phyloP scores from a whole-genome alignment of 2,329 filamentous ascomycete genomes.

The Alternaria sp. region DNA sequence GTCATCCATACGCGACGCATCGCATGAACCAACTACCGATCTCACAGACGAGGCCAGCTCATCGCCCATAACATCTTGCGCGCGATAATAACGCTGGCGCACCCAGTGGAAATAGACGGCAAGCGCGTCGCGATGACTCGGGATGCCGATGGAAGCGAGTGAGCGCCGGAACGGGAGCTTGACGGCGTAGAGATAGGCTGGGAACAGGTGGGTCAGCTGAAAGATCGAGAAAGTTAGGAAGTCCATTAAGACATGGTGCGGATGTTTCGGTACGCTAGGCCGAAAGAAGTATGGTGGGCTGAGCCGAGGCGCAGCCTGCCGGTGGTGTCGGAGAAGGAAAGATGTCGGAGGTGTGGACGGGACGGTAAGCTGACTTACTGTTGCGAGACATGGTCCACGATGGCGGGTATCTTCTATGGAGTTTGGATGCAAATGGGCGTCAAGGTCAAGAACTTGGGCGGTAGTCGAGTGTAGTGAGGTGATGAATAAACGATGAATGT shows the following conservation, averaged over 20 bases:
- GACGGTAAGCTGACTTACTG: constrained; percentile 6
- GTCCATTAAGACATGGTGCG: neutral
- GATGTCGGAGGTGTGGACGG: neutral
- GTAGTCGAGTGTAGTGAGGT: neutral
- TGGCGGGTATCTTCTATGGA: neutral
- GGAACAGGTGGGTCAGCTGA: constrained; percentile 6
- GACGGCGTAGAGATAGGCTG: constrained; percentile 5
- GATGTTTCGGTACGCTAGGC: neutral
- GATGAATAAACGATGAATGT: neutral
- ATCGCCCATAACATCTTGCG: neutral
- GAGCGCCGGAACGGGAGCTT: constrained; percentile 17
- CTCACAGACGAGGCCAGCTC: neutral
- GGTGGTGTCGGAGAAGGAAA: neutral
- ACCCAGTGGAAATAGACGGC: constrained; percentile 33
- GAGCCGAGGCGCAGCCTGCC: neutral
- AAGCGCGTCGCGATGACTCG: constrained; percentile 27
- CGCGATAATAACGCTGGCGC: constrained; percentile 19
- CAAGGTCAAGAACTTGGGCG: neutral
- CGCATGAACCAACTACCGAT: neutral
- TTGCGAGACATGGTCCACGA: constrained; percentile 8
- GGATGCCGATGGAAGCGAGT: constrained; percentile 28
- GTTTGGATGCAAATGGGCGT: neutral
- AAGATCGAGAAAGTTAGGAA: neutral
- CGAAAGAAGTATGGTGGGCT: neutral
- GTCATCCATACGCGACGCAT: neutral